Percentiles rank a stretch among this genome's conserved stretches.
Conservation (phyloP, 2,329 filamentous ascomycete genomes). For the Mycosphaerella sp. region DNA sequence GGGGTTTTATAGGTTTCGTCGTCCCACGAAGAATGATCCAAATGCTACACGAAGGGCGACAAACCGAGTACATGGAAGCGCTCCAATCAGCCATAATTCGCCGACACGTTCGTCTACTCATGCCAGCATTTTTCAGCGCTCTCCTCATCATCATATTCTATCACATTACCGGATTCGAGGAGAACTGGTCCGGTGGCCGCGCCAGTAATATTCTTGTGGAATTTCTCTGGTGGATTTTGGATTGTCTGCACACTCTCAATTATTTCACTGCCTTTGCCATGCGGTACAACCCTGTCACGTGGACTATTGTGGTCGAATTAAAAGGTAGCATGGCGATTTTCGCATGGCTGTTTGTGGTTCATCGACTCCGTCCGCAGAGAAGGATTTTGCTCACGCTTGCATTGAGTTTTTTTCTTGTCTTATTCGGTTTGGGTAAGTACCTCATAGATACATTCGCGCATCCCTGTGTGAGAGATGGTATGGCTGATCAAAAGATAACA, state of each 20-base stretch:
- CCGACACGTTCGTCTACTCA: conserved; percentile 43
- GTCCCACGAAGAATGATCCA: conserved; percentile 38
- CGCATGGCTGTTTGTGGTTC: conserved; percentile 48
- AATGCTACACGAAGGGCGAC: conserved; percentile 27
- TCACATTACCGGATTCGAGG: conserved; percentile 40
- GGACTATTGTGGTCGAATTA: conserved; percentile 60
- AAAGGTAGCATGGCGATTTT: conserved; percentile 58
- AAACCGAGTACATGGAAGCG: conserved; percentile 35
- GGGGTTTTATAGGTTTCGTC: conserved; percentile 39
- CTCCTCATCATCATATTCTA: conserved; percentile 48
- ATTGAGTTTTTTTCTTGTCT: conserved; percentile 14
- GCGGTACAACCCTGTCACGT: conserved; percentile 31
- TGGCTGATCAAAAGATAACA: not conserved
- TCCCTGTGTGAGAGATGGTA: not conserved
- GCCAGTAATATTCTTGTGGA: conserved; percentile 43
- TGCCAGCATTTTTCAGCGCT: conserved; percentile 50
- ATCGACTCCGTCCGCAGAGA: conserved; percentile 9
- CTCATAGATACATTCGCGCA: not conserved
- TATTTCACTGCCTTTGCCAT: conserved; percentile 14
- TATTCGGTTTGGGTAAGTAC: conserved; percentile 6
- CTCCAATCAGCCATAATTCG: conserved; percentile 45
- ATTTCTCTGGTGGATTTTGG: conserved; percentile 43
- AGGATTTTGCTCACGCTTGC: conserved; percentile 13
- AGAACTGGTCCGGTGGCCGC: conserved; percentile 18
- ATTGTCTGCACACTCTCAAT: conserved; percentile 48